Conservation (phyloP, 2,329 filamentous ascomycete species). For the Epichloe coenophiala region DNA sequence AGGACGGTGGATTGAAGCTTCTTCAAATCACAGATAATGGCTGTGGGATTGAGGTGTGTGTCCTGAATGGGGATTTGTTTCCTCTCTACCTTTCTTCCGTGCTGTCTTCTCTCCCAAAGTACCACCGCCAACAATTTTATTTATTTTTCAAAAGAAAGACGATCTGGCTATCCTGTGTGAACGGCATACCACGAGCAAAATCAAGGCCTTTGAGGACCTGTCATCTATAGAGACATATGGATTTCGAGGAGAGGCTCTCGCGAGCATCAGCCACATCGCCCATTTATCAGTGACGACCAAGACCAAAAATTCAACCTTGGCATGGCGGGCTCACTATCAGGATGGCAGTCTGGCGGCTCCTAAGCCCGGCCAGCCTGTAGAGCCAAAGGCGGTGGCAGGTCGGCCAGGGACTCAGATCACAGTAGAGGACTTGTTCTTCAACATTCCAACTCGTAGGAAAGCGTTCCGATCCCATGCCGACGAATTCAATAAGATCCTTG, state of each 20-base stretch:
- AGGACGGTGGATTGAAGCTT: conserved; percentile 88
- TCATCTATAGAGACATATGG: conserved; percentile 86
- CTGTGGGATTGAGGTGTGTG: conserved; percentile 76
- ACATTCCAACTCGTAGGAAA: conserved; percentile 72
- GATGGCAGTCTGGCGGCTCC: conserved; percentile 68
- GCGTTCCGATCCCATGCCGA: conserved; percentile 88
- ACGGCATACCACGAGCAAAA: conserved; percentile 91
- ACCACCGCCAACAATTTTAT: background rate
- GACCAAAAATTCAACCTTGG: conserved; percentile 74
- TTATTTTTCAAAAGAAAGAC: conserved; percentile 48
- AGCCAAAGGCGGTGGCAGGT: conserved; percentile 79
- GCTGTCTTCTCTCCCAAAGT: background rate
- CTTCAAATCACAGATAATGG: conserved; percentile 97
- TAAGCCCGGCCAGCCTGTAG: conserved; percentile 76
- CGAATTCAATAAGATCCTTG: conserved; percentile 95
- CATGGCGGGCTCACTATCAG: conserved; percentile 81
- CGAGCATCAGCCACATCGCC: conserved; percentile 96
- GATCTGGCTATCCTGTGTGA: conserved; percentile 88
- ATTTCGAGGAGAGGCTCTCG: conserved; percentile 91
- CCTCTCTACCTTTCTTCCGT: background rate
- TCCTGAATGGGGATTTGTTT: background rate
- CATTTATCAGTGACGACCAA: conserved; percentile 92
- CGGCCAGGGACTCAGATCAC: conserved; percentile 87
- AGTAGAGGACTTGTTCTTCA: conserved; percentile 96
- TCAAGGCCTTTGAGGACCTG: conserved; percentile 86